phyloP scores from a whole-genome alignment of 2,329 filamentous ascomycete genomes.

The Acrocalymma vagum region DNA sequence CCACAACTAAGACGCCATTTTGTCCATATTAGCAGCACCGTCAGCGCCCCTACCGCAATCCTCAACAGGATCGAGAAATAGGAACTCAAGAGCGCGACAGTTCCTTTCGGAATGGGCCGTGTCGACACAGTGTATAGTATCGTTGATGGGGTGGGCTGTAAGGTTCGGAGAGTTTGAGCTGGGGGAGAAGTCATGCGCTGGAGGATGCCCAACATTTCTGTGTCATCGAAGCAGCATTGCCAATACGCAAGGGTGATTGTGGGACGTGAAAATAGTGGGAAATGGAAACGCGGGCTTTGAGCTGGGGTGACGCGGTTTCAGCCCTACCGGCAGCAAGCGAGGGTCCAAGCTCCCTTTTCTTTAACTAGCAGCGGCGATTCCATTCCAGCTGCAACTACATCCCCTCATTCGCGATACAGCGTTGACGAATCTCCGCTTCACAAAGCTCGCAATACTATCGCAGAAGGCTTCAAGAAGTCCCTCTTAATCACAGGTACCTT shows the following conservation, averaged over 20 bases:
- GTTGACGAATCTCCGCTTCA: too few species aligned
- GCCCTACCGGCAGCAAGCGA: slow-evolving; percentile 25
- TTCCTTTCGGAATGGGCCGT: slow-evolving; percentile 61
- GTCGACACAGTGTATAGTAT: slow-evolving; percentile 92
- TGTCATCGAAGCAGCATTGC: slow-evolving; percentile 17
- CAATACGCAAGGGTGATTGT: neutral
- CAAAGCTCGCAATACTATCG: too few species aligned
- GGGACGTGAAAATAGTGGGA: neutral
- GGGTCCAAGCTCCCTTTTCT: slow-evolving; percentile 18
- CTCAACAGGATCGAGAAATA: slow-evolving; percentile 56
- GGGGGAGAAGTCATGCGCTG: slow-evolving; percentile 37
- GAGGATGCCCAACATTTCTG: slow-evolving; percentile 31
- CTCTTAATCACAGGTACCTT: too few species aligned
- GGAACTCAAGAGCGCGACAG: slow-evolving; percentile 55
- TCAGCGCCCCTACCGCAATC: slow-evolving; percentile 51
- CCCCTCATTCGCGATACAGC: too few species aligned
- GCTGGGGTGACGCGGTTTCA: slow-evolving; percentile 21
- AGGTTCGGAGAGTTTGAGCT: slow-evolving; percentile 29
- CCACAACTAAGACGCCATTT: slow-evolving; percentile 28
- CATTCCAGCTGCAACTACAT: too few species aligned
- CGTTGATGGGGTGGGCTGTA: slow-evolving; percentile 76
- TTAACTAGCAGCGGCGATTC: too few species aligned
- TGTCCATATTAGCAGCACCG: slow-evolving; percentile 47
- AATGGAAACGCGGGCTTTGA: slow-evolving; percentile 8
- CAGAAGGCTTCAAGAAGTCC: too few species aligned